Conservation (phyloP, 495 filamentous ascomycete genomes). For the Aspergillus bertholletiae region DNA sequence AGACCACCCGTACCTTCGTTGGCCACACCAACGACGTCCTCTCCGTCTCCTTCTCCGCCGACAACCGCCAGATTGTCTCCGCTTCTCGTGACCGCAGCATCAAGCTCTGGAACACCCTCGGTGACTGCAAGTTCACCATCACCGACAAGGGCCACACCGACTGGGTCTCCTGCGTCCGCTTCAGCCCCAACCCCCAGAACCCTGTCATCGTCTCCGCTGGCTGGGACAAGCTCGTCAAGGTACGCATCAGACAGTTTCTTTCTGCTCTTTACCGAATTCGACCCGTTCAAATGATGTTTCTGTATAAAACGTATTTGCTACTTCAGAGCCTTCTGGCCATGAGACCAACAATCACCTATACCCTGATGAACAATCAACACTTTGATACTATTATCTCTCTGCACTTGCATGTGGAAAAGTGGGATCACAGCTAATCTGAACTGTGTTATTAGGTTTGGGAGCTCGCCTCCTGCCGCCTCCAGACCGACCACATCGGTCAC, state of each 20-base stretch:
- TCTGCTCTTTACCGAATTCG: constrained; percentile 5
- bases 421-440: constrained; percentile 24
- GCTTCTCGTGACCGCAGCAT: constrained; percentile 96
- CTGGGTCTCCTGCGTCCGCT: constrained; percentile 99
- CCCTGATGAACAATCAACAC: constrained; percentile 66
- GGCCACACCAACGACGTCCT: constrained; percentile 99
- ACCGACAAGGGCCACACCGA: constrained; percentile 99
- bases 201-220: constrained; percentile 98
- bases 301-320: constrained; percentile 99
- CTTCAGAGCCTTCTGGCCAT: constrained; percentile 98
- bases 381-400: constrained; percentile 7
- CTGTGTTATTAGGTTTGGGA: constrained; percentile 83
- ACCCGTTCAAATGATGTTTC: constrained; percentile 79
- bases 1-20: constrained; percentile 95
- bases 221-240: constrained; percentile 99
- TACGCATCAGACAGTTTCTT: constrained; percentile 47
- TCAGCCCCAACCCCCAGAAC: constrained; percentile 99
- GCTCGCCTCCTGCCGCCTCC: constrained; percentile 96
- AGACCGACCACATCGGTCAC: constrained; percentile 99
- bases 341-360: constrained; percentile 91
- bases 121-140: constrained; percentile 99
- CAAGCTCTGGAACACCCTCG: constrained; percentile 99
- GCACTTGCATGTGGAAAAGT: constrained; percentile 3
- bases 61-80: constrained; percentile 99
- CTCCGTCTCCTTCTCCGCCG: constrained; percentile 99